Conservation (phyloP, 805 yeast genomes). For the Komagataella kurtzmanii region DNA sequence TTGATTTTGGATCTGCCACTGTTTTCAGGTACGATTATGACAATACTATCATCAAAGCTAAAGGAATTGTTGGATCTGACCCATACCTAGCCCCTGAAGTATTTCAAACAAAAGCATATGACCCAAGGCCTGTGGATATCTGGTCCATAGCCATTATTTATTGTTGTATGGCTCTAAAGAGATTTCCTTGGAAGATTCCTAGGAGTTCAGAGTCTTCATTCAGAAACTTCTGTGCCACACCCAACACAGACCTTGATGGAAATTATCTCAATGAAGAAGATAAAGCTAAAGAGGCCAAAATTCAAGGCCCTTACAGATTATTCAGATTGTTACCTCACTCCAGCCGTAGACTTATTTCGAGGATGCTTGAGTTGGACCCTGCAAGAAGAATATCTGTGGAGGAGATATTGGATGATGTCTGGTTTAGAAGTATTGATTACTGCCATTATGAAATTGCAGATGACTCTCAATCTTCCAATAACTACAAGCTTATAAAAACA, state of each 20-base stretch:
- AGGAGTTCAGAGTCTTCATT: slow-evolving; percentile 61
- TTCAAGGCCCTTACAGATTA: slow-evolving; percentile 60
- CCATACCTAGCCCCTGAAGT: slow-evolving; percentile 95
- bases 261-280: background rate
- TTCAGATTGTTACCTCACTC: slow-evolving; percentile 58
- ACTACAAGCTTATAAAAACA: slow-evolving; percentile 13
- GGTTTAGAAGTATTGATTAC: slow-evolving; percentile 40
- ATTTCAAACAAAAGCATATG: slow-evolving; percentile 41
- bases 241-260: slow-evolving; percentile 2
- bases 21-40: slow-evolving; percentile 61
- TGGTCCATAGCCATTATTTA: slow-evolving; percentile 92
- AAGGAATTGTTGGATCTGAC: slow-evolving; percentile 90
- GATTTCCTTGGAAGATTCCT: slow-evolving; percentile 97
- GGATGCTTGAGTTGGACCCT: slow-evolving; percentile 55
- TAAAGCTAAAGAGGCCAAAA: slow-evolving; percentile 13
- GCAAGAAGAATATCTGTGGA: slow-evolving; percentile 42
- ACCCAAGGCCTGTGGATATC: slow-evolving; percentile 78
- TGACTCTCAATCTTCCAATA: slow-evolving; percentile 5
- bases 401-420: slow-evolving; percentile 41
- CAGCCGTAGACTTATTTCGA: slow-evolving; percentile 44
- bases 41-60: slow-evolving; percentile 44
- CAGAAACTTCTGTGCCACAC: slow-evolving; percentile 38
- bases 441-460: slow-evolving; percentile 27
- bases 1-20: slow-evolving; percentile 90
- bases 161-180: slow-evolving; percentile 75